phyloP scores from a whole-genome alignment of 2,329 filamentous ascomycete species.

The Aplosporella prunicola region DNA sequence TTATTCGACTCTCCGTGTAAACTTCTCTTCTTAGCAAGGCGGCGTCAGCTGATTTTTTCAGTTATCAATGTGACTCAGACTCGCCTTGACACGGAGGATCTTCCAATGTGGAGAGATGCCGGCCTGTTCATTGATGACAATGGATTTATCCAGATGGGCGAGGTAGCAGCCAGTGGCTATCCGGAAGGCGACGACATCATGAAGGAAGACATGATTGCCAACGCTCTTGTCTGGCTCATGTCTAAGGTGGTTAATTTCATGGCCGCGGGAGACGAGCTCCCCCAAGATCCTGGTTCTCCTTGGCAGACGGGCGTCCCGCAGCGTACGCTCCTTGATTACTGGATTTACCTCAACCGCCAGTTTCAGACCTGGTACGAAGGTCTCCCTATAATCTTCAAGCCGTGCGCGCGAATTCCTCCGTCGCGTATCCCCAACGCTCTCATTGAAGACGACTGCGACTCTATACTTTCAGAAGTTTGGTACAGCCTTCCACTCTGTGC shows the following conservation, averaged over 20 bases:
- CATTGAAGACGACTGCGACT: constrained; percentile 22
- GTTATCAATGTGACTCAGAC: constrained; percentile 53
- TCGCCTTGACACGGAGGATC: constrained; percentile 51
- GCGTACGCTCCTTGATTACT: constrained; percentile 42
- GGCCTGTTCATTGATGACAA: constrained; percentile 49
- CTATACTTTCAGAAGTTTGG: constrained; percentile 50
- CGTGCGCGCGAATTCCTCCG: constrained; percentile 42
- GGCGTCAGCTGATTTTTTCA: constrained; percentile 14
- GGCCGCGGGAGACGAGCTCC: constrained; percentile 45
- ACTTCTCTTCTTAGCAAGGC: too few relatives aligned
- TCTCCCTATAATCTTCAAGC: constrained; percentile 50
- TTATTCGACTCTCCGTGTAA: too few relatives aligned
- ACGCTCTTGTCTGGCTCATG: constrained; percentile 56
- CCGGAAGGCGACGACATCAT: constrained; percentile 40
- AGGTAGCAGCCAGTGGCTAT: constrained; percentile 30
- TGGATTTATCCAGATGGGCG: constrained; percentile 42
- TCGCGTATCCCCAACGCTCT: constrained; percentile 18
- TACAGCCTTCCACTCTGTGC: constrained; percentile 55
- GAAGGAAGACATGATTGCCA: constrained; percentile 55
- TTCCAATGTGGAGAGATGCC: constrained; percentile 55
- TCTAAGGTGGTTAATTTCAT: constrained; percentile 59
- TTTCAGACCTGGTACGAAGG: constrained; percentile 51
- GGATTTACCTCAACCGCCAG: constrained; percentile 47
- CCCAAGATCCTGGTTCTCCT: constrained; percentile 26
- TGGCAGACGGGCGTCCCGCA: constrained; percentile 37